Base-by-base conservation (phyloP, 768 basidiomycete genomes). In the Stropharia rugosoannulata region DNA sequence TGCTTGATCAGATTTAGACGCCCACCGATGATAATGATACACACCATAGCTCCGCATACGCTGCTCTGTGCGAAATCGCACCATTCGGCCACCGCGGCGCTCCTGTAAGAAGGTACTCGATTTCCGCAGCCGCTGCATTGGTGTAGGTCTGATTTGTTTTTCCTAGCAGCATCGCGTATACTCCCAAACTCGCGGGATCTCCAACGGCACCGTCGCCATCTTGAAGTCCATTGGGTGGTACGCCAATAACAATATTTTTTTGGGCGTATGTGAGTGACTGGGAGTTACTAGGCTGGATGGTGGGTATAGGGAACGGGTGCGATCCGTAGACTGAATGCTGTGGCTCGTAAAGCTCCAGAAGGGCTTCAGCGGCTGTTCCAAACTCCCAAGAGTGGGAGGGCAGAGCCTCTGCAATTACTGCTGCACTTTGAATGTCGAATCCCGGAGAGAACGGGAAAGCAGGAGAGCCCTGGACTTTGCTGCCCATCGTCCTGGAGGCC, bases 341-440 rank as follows among this genome's bases (percentile, higher is more conserved):
- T 1, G 76, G 73, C 49, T 75, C 62, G 55, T 71, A 73, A 3
- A 81, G 68, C 61, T 81, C 79, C 0, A 80, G 69, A 0, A 80
- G 65, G 0, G 78, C 73, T 55, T 80, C 69, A 0, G 76, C 47
- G 3, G 72, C 70, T 1, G 76, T 72, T 1, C 80, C 80, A 53
- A 63, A 79, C 54, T 81, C 79, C 80, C 80, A 81, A 10, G 77
- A 78, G 54, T 78, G 76, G 0, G 73, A 68, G 2, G 79, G 75
- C 3, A 79, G 63, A 5, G 70, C 62, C 41, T 67, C 51, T 2
- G 76, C 77, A 12, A 72, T 61, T 2, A 59, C 46, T 15, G 65
- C 59, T 39, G 76, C 77, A 12, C 60, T 61, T 16, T 63, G 55
- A 44, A 78, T 74, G 61, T 75, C 66, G 57, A 80, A 78, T 10